A percentile compares a stretch with the other conserved stretches of the same genome.
Conservation (phyloP, 768 basidiomycete genomes). For the Amyloporia xantha region DNA sequence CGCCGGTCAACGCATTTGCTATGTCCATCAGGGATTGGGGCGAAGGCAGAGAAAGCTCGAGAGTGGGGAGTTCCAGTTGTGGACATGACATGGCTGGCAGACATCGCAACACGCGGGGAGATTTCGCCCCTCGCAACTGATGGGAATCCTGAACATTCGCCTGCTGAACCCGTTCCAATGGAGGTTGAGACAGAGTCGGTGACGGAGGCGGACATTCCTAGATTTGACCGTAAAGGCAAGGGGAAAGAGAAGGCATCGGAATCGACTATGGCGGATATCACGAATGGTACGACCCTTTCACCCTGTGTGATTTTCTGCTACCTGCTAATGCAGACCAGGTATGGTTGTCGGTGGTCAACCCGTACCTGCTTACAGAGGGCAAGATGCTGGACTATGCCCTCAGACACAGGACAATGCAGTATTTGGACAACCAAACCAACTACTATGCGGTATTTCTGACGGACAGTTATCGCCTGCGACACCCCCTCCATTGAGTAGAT, state of each 20-base stretch:
- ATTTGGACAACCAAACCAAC: background rate
- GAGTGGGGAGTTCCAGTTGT: constrained; percentile 80
- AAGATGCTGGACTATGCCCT: too few species aligned
- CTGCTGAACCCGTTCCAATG: background rate
- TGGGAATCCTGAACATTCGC: background rate
- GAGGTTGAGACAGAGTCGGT: constrained; percentile 1
- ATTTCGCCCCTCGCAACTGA: constrained; percentile 20
- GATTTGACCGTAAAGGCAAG: constrained; percentile 22
- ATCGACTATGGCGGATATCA: constrained; percentile 33
- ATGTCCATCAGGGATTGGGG: constrained; percentile 62
- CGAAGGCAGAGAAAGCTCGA: constrained; percentile 70
- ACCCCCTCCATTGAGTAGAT: constrained; percentile 2
- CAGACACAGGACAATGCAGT: too few species aligned
- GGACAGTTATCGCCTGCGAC: too few species aligned
- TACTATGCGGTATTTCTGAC: too few species aligned
- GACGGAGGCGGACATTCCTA: background rate
- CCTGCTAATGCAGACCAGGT: too few species aligned
- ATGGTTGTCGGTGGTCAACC: too few species aligned
- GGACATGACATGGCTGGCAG: constrained; percentile 60
- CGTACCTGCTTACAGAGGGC: too few species aligned
- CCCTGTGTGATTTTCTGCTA: too few species aligned
- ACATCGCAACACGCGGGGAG: constrained; percentile 46
- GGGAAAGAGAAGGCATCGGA: constrained; percentile 28
- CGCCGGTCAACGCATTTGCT: constrained; percentile 73
- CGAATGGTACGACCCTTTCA: constrained; percentile 33